Evolutionary conservation across 495 filamentous ascomycete species (phyloP), one percentile per base, ranked within the genome.

Genomic region (Xylaria acuta): DNA sequence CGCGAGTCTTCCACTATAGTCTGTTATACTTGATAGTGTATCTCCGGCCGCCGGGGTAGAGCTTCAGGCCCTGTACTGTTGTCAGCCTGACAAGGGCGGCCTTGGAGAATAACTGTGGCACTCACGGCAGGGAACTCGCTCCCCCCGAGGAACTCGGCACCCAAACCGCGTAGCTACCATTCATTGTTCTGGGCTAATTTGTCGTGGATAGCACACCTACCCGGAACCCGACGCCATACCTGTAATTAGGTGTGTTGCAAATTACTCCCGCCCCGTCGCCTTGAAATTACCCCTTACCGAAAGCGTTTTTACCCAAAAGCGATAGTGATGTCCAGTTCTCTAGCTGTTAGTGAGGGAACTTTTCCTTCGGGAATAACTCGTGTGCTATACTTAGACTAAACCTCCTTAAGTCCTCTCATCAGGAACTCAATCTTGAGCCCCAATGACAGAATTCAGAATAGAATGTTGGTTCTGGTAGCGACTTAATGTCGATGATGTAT

Each of bases 271-370:
- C n/a, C 8, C 12, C 51, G 11, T 63, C n/a, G 36, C 56, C 36
- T 63, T 6, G 59, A 25, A n/a, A 63, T 38, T 63, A 41, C 59
- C 36, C 36, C 36, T 63, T 63, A 63, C 59, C 59, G 36, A 38
- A 63, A 38, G 34, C 59, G 9, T 38, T 1, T 25, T 41, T 16
- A 27, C 34, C 59, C 59, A 41, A 62, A 40, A 25, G 58, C 6
- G 34, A 41, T 40, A 40, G 18, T 41, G 9, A 40, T 63, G 9
- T 16, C 16, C 32, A 2, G 5, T 18, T 20, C 18, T 58, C 11
- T 20, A 34, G 1, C 14, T 58, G 6, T 59, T 59, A 34, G 54
- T 18, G 56, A 18, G 16, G n/a, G 56, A 34, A 34, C 32, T 59
- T 36, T 63, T 27, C 36, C 36, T 16, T 40, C 32, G 34, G 36